A percentile compares a stretch with the other conserved stretches of the same genome.
Evolutionary conservation across 2,329 filamentous ascomycete species (phyloP).

Genomic region (Microdochium nivale): DNA sequence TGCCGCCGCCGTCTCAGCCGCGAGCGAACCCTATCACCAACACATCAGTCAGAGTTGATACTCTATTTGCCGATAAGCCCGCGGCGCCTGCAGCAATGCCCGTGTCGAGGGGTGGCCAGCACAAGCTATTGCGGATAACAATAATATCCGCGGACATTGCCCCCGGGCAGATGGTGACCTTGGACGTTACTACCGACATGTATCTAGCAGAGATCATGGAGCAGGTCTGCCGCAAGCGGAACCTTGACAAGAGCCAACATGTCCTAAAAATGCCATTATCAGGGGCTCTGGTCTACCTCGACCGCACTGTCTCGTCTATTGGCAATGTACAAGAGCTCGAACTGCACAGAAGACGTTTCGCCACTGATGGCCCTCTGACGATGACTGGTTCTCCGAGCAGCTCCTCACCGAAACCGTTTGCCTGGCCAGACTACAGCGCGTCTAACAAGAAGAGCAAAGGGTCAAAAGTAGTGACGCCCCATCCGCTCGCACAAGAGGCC

Average conservation of each 20-base stretch:
- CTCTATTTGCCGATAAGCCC: slow-evolving; percentile 47
- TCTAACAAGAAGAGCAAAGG: slow-evolving; percentile 42
- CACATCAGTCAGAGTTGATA: slow-evolving; percentile 48
- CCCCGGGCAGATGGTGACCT: slow-evolving; percentile 63
- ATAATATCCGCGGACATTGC: slow-evolving; percentile 61
- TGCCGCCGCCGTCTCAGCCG: slow-evolving; percentile 22
- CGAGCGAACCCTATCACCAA: slow-evolving; percentile 52
- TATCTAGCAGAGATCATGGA: slow-evolving; percentile 79
- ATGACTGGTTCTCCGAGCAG: slow-evolving; percentile 61
- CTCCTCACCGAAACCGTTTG: slow-evolving; percentile 58
- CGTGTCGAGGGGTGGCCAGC: slow-evolving; percentile 47
- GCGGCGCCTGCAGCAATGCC: slow-evolving; percentile 33
- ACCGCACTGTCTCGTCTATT: slow-evolving; percentile 71
- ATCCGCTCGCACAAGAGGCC: slow-evolving; percentile 59
- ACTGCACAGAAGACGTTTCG: slow-evolving; percentile 65
- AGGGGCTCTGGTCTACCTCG: slow-evolving; percentile 65
- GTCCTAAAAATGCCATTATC: slow-evolving; percentile 70
- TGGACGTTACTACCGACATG: slow-evolving; percentile 73
- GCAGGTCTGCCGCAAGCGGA: slow-evolving; percentile 65
- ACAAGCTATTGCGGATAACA: slow-evolving; percentile 64
- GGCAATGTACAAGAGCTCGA: slow-evolving; percentile 69
- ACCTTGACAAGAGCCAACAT: slow-evolving; percentile 70
- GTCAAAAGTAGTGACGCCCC: slow-evolving; percentile 42
- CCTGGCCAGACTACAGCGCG: slow-evolving; percentile 33
- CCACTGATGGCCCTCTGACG: slow-evolving; percentile 62